Base-by-base conservation (phyloP, 2,329 filamentous ascomycete species). In the Thermoascus crustaceus region DNA sequence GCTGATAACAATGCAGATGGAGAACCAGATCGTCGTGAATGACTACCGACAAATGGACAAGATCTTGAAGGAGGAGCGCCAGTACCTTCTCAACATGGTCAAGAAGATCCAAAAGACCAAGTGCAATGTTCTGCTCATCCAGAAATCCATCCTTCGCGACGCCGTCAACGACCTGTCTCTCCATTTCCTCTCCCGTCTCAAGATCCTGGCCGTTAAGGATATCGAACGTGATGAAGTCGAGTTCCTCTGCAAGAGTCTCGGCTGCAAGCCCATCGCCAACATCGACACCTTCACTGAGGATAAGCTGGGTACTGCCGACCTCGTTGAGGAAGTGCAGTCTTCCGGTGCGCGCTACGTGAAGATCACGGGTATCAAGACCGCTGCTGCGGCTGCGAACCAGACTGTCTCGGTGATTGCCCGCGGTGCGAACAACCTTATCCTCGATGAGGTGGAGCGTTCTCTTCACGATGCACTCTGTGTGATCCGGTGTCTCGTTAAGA, bases 81-180 rank as follows among this genome's bases (percentile, higher is more conserved):
- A 91, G 50, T 98, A 98, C 67, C 78, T 98, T 46, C 76, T 98
- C 40, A 96, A 96, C 72, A 85, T 98, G 78, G 88, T 93, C 59
- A 96, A 98, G 78, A 98, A 96, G 76, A 98, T 98, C 66, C 95
- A 96, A 71, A 98, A 96, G 75, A 88, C 91, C 49, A 98, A 96
- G 73, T 98, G 91, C 71, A 98, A 98, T 55, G 91, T 98, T 27
- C 79, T 96, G 29, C 73, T 98, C 49, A 96, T 98, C 51, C 91
- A 98, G 60, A 98, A 98, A 69, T 96, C 89, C 9, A 98, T 98
- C 52, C 78, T 98, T 40, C 81, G 91, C 51, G 91, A 98, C 55
- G 91, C 91, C 22, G 88, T 98, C 61, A 98, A 98, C 69, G 91
- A 98, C 53, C 75, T 98, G 39, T 94, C 86, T 43, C 76, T 98